Evolutionary conservation across 306 rosid species (phyloP).

Genomic region (Cicer bijugum): DNA sequence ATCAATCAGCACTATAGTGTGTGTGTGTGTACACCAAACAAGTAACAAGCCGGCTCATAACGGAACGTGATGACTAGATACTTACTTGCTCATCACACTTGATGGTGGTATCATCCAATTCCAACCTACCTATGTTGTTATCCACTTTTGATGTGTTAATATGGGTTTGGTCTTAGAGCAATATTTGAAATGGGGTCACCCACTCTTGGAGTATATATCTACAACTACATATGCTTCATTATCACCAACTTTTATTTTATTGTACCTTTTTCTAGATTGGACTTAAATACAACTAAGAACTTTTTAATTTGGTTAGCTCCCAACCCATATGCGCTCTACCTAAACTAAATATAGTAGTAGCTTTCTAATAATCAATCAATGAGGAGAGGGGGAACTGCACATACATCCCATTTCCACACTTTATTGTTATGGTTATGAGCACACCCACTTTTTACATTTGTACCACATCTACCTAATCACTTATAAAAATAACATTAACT

Average conservation of each 20-base stretch:
- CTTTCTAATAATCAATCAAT: slow-evolving; percentile 34
- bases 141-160: not conserved
- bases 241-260: slow-evolving; percentile 46
- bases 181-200: slow-evolving; percentile 47
- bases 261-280: not conserved
- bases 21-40: too few species aligned
- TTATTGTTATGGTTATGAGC: too few species aligned
- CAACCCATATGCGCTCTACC: slow-evolving; percentile 47
- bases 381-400: slow-evolving; percentile 44
- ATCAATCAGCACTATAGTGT: too few species aligned
- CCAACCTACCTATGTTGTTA: too few species aligned
- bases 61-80: too few species aligned
- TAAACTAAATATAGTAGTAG: too few species aligned
- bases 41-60: too few species aligned
- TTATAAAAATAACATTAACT: too few species aligned
- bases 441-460: too few species aligned
- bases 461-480: too few species aligned
- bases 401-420: slow-evolving; percentile 41
- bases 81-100: slow-evolving; percentile 55
- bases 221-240: slow-evolving; percentile 46
- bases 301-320: slow-evolving; percentile 44
- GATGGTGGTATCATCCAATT: slow-evolving; percentile 83
- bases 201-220: slow-evolving; percentile 51
- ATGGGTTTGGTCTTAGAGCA: slow-evolving; percentile 61
- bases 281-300: slow-evolving; percentile 35